A percentile compares a stretch with the other conserved stretches of the same genome.
These are phyloP conservation scores for Effrenium voratum DNA, from an alignment of 73 alveolate genomes.

Conservation along the genomic window DNA sequence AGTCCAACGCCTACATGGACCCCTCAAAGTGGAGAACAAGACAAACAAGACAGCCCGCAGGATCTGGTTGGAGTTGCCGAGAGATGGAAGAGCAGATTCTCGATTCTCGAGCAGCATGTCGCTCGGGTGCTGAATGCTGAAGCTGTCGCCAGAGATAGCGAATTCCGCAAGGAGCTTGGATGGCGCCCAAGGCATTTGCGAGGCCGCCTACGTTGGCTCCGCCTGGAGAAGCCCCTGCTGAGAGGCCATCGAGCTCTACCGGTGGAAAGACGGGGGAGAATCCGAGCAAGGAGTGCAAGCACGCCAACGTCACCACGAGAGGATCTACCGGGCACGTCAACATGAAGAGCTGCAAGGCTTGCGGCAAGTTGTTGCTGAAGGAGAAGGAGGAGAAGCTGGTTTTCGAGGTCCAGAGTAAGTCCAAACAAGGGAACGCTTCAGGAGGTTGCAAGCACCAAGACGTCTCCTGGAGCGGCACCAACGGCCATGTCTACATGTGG, in stretches of 20 bases:
- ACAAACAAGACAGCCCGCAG: no score
- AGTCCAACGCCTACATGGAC: background rate
- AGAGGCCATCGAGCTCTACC: background rate
- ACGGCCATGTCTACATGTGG: background rate
- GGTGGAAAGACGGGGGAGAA: background rate
- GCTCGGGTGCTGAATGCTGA: background rate
- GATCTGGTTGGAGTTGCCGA: background rate
- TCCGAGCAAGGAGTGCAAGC: background rate
- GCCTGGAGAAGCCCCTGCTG: background rate
- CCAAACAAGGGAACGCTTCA: background rate
- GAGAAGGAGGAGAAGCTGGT: background rate
- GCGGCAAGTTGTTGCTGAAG: background rate
- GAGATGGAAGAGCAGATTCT: background rate
- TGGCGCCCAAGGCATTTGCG: background rate
- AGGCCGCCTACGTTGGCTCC: background rate
- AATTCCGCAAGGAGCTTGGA: background rate
- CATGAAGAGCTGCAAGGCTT: background rate
- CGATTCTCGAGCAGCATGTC: background rate
- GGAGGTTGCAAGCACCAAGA: background rate
- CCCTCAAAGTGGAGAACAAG: background rate
- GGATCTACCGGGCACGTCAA: background rate
- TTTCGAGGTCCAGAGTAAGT: no score
- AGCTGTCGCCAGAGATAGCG: background rate
- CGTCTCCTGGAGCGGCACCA: background rate
- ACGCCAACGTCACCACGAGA: background rate